Evolutionary conservation across 768 basidiomycete species (phyloP).

Genomic region (Baorangia bicolor): DNA sequence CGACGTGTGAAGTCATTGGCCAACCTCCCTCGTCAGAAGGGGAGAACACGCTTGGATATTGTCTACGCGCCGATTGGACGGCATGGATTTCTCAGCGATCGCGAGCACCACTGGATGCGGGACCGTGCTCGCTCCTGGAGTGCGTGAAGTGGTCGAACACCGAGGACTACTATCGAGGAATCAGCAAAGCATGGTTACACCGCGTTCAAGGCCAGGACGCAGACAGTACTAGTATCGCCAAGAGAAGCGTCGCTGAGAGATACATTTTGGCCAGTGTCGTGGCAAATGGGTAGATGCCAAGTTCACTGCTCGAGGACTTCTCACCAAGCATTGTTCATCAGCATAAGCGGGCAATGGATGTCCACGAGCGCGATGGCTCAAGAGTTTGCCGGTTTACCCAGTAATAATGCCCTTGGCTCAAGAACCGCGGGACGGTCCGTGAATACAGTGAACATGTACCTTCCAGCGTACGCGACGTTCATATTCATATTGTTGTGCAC

Average conservation of each 20-base stretch:
- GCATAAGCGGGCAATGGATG: conserved; percentile 70
- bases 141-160: conserved; percentile 64
- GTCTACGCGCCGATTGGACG: conserved; percentile 65
- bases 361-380: conserved; percentile 69
- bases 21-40: conserved; percentile 19
- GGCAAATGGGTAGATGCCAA: conserved; percentile 55
- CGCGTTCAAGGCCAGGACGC: conserved; percentile 44
- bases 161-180: conserved; percentile 68
- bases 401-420: conserved; percentile 3
- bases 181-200: conserved; percentile 64
- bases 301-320: neutral
- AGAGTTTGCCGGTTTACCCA: conserved; percentile 56
- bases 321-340: conserved; percentile 28
- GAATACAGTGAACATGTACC: conserved; percentile 55
- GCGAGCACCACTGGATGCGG: neutral
- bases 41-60: neutral
- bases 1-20: conserved; percentile 75
- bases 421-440: conserved; percentile 30
- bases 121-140: conserved; percentile 15
- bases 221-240: conserved; percentile 39
- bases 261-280: conserved; percentile 72
- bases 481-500: neutral
- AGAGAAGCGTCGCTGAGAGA: conserved; percentile 52
- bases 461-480: conserved; percentile 55
- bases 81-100: conserved; percentile 44